phyloP scores from a whole-genome alignment of 257 asterid species.

The Solanum habrochaites region DNA sequence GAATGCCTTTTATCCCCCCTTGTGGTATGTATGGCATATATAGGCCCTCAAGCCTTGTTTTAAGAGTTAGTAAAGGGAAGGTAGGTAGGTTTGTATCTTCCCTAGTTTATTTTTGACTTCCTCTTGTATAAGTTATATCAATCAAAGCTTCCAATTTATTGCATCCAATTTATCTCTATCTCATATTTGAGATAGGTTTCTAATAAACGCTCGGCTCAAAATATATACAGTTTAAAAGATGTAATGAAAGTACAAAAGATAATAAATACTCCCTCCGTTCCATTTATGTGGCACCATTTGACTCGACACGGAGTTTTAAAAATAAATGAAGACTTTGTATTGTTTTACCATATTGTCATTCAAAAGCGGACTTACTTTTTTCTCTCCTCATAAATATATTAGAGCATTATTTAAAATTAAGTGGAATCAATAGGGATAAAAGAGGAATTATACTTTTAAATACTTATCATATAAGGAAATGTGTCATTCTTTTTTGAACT shows the following conservation, averaged over 20 bases:
- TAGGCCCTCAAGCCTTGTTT: not conserved
- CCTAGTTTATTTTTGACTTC: conserved; percentile 23
- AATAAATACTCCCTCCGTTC: no score
- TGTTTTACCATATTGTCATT: no score
- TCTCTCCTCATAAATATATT: no score
- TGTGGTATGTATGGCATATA: conserved; percentile 12
- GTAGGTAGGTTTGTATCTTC: conserved; percentile 16
- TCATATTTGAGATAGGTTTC: not conserved
- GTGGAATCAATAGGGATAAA: no score
- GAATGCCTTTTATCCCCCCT: conserved; percentile 33
- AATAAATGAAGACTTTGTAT: no score
- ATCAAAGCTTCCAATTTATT: conserved; percentile 1
- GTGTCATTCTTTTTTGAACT: no score
- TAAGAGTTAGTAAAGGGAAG: conserved; percentile 2
- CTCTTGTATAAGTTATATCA: conserved; percentile 12
- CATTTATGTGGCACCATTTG: no score
- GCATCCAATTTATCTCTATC: not conserved
- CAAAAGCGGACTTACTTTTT: rapidly evolving
- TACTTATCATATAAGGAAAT: no score
- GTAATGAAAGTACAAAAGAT: not conserved
- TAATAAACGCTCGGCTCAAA: not conserved
- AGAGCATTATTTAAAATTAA: no score
- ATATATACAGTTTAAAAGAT: not conserved
- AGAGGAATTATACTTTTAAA: no score
- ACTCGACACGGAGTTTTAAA: rapidly evolving